A percentile compares a stretch with the other conserved stretches of the same genome.
phyloP scores from a whole-genome alignment of 768 basidiomycete species.

The Hericium erinaceus region DNA sequence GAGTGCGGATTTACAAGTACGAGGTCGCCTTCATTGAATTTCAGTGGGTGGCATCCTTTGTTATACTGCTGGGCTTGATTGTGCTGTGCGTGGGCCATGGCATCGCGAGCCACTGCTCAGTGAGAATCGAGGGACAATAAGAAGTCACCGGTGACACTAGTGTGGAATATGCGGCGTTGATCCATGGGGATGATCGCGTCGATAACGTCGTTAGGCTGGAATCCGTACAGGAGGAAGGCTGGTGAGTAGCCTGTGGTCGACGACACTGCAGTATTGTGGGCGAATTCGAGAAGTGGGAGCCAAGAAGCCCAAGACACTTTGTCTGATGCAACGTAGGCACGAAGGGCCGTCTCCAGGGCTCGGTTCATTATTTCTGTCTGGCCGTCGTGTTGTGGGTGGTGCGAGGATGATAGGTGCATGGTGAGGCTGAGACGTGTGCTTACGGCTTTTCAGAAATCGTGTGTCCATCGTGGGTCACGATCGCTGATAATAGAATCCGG shows the following conservation, averaged over 20 bases:
- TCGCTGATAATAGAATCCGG: constrained; percentile 1
- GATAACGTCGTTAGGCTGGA: background rate
- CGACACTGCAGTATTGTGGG: constrained; percentile 12
- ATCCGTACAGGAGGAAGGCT: constrained; percentile 14
- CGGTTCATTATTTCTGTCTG: constrained; percentile 3
- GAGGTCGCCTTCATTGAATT: constrained; percentile 16
- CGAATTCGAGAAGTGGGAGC: background rate
- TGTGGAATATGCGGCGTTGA: background rate
- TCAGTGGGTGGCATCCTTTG: constrained; percentile 1
- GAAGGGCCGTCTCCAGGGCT: background rate
- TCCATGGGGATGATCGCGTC: background rate
- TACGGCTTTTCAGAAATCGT: background rate
- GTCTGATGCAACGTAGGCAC: background rate
- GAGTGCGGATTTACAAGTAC: constrained; percentile 17
- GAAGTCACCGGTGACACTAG: background rate
- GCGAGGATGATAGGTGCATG: background rate
- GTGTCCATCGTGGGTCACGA: background rate
- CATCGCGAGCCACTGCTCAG: constrained; percentile 3
- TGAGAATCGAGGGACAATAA: background rate
- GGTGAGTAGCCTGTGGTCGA: constrained; percentile 11
- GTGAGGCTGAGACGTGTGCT: background rate
- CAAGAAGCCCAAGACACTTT: background rate
- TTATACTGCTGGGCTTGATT: constrained; percentile 10
- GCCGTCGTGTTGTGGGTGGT: background rate
- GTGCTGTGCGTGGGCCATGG: constrained; percentile 12